These are phyloP conservation scores for Tolypocladium inflatum DNA, from an alignment of 2,329 filamentous ascomycete species.

Conservation along the genomic window DNA sequence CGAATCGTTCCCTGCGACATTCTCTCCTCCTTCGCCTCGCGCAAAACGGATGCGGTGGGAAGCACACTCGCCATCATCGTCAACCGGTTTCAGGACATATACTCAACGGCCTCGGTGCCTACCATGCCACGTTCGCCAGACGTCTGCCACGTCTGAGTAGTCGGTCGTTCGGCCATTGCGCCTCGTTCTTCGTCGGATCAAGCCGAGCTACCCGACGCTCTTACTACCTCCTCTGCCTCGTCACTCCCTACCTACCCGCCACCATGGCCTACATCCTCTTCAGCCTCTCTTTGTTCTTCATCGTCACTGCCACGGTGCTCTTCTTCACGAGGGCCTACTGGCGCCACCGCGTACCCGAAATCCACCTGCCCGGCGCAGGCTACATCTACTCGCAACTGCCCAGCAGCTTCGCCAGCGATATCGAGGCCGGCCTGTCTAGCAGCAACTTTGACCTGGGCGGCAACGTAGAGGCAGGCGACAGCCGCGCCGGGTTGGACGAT, in stretches of 20 bases:
- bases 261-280: constrained; percentile 77
- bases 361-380: constrained; percentile 40
- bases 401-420: constrained; percentile 68
- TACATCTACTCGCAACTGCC: constrained; percentile 74
- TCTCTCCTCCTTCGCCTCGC: not conserved
- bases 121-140: constrained; percentile 4
- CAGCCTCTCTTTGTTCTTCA: constrained; percentile 59
- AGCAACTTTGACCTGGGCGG: constrained; percentile 71
- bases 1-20: not conserved
- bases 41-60: not conserved
- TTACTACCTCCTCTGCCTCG: not conserved
- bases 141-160: constrained; percentile 1
- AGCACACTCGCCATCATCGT: not conserved
- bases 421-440: constrained; percentile 79
- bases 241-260: not conserved
- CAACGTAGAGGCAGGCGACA: constrained; percentile 74
- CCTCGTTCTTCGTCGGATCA: not conserved
- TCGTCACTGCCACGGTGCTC: constrained; percentile 63
- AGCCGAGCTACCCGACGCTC: not conserved
- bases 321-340: constrained; percentile 75
- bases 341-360: constrained; percentile 58
- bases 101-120: not conserved
- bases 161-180: not conserved
- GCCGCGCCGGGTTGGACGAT: constrained; percentile 71
- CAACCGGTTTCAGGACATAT: not conserved